Base-by-base conservation (phyloP, 2,329 filamentous ascomycete species). In the Fusarium transvaalense region DNA sequence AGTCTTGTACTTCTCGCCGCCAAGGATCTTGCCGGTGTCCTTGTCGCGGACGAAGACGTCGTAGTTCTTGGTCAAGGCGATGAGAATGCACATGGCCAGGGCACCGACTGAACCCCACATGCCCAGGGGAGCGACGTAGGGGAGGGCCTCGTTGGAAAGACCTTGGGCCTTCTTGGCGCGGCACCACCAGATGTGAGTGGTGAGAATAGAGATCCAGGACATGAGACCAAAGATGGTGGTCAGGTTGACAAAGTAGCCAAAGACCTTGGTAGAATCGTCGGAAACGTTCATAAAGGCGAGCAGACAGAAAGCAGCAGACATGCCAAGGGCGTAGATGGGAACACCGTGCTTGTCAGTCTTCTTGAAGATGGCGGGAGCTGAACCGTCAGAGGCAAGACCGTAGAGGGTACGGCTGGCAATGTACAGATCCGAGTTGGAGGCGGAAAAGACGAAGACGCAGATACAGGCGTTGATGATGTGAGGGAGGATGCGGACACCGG, bases 51-150 rank as follows among this genome's bases (percentile, higher is more conserved):
- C 83, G 78, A 96, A 96, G 61, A 91, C 89, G 57, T 87, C 84
- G 79, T 89, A 96, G 83, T 93, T 94, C 86, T 96, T 97, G 75
- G 92, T 95, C 52, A 97, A 76, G 3, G 91, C 87, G 64, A 96
- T 91, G 34, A 96, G 76, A 74, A 85, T 84, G 80, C 91, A 93
- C 80, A 93, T 89, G 74, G 83, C 81, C 3, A 96, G 83, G 0
- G 91, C 91, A 61, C 82, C 81, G 75, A 88, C 88, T 0, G 90
- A 93, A 13, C 92, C 93, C 64, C 77, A 86, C 37, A 88, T 80
- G n/a, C 92, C 92, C 17, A 94, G 84, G 0, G 92, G 92, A 0
- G 92, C 90, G 17, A 84, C 84, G 76, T 90, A 94, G 1, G 88
- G 86, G 63, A 92, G 80, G 42, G 81, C 78, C 14, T 80, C 79